A percentile compares a stretch with the other conserved stretches of the same genome.
Conservation (phyloP, 306 rosid genomes). For the Lathyrus tuberosus region DNA sequence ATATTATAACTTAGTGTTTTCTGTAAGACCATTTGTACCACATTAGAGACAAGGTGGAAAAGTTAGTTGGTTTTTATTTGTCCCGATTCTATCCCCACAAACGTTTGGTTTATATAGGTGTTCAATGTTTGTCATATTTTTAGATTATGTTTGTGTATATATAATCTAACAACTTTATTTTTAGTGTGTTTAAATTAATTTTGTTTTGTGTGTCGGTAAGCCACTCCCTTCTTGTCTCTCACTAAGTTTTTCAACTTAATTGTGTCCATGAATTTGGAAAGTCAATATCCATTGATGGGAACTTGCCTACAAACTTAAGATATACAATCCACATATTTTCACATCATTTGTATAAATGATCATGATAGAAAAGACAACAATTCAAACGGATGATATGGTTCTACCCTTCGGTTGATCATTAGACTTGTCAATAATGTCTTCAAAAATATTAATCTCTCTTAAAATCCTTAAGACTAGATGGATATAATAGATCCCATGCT, state of each 20-base stretch:
- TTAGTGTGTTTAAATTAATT: not conserved
- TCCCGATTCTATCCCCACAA: not conserved
- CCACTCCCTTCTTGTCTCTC: not conserved
- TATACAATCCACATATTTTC: not conserved
- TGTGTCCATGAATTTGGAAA: not conserved
- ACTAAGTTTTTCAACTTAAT: not conserved
- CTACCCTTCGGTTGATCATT: no score
- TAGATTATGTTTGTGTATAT: constrained; percentile 14
- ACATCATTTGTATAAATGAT: not conserved
- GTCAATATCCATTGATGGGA: not conserved
- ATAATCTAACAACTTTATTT: not conserved
- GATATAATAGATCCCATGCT: no score
- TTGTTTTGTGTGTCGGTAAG: not conserved
- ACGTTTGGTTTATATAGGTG: constrained; percentile 5
- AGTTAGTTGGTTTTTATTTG: constrained; percentile 5
- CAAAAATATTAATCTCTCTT: no score
- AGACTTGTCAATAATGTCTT: no score
- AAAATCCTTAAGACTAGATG: no score
- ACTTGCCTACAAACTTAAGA: not conserved
- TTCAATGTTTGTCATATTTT: constrained; percentile 22
- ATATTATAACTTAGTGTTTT: not conserved
- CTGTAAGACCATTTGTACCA: constrained; percentile 25
- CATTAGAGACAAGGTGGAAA: constrained; percentile 19
- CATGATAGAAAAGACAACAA: no score
- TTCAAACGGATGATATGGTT: no score